Evolutionary conservation across 108 stramenopile genomes (phyloP).

Genomic region (Nitzschia palea): DNA sequence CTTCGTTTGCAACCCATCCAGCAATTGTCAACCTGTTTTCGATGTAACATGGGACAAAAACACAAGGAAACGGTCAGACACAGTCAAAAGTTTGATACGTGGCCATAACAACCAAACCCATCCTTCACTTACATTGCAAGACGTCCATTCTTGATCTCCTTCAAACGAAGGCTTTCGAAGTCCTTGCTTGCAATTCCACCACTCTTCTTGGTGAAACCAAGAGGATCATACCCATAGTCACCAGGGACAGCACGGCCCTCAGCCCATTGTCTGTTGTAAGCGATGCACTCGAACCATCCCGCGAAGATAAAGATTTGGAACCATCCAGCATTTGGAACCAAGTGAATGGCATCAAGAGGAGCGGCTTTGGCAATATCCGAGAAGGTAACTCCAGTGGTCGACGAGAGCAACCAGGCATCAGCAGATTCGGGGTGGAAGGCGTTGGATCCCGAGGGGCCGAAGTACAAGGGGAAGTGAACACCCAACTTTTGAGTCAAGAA

Average conservation of each 20-base stretch:
- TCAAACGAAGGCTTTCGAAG: slow-evolving; percentile 66
- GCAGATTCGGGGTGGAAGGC: slow-evolving; percentile 58
- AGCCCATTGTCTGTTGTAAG: slow-evolving; percentile 66
- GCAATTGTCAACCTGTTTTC: slow-evolving; percentile 63
- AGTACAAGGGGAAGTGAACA: slow-evolving; percentile 75
- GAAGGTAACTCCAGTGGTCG: slow-evolving; percentile 60
- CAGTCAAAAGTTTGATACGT: neutral
- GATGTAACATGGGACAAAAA: neutral
- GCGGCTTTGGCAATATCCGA: slow-evolving; percentile 60
- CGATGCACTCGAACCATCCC: slow-evolving; percentile 69
- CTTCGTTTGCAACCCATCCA: slow-evolving; percentile 70
- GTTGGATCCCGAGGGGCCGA: slow-evolving; percentile 74
- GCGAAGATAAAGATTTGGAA: slow-evolving; percentile 64
- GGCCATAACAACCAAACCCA: neutral
- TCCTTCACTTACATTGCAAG: slow-evolving; percentile 62
- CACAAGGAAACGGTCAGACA: neutral
- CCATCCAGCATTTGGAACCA: slow-evolving; percentile 67
- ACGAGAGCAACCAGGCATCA: slow-evolving; percentile 55
- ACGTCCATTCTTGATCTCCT: slow-evolving; percentile 84
- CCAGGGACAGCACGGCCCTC: slow-evolving; percentile 59
- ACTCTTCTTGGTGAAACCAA: slow-evolving; percentile 76
- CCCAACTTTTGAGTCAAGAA: slow-evolving; percentile 70
- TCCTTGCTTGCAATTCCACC: slow-evolving; percentile 59
- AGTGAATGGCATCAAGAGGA: slow-evolving; percentile 70
- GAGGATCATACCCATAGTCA: slow-evolving; percentile 80